phyloP scores from a whole-genome alignment of 805 yeast species.

The Candida quercuum region DNA sequence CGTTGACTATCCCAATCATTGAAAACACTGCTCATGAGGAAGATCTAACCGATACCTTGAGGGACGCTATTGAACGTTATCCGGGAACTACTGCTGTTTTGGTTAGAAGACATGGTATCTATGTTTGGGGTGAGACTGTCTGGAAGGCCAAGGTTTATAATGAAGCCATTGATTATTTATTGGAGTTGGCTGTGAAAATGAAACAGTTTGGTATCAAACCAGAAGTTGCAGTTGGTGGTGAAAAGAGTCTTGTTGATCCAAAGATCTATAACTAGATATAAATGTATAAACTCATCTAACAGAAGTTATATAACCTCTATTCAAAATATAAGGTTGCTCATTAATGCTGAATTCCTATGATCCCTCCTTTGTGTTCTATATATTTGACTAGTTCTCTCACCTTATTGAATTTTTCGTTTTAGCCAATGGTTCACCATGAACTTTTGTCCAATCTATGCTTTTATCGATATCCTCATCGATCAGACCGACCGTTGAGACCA shows the following conservation, averaged over 20 bases:
- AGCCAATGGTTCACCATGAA: constrained; percentile 18
- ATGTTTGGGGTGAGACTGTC: constrained; percentile 92
- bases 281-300: too few relatives aligned
- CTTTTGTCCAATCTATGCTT: constrained; percentile 30
- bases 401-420: constrained; percentile 22
- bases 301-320: background rate
- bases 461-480: constrained; percentile 39
- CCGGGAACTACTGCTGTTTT: constrained; percentile 82
- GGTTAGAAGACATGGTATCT: constrained; percentile 90
- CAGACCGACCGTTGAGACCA: constrained; percentile 50
- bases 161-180: constrained; percentile 86
- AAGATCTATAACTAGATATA: constrained; percentile 16
- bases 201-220: constrained; percentile 60
- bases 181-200: constrained; percentile 85
- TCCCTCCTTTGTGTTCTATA: background rate
- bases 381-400: too few relatives aligned
- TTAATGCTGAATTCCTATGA: background rate
- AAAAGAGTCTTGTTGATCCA: constrained; percentile 21
- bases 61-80: constrained; percentile 57
- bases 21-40: constrained; percentile 90
- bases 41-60: constrained; percentile 63
- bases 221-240: constrained; percentile 29
- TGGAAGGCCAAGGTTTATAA: constrained; percentile 92
- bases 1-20: constrained; percentile 79
- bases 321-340: background rate